These are phyloP conservation scores for Zangia roseola DNA, from an alignment of 768 basidiomycete genomes.

Conservation along the genomic window DNA sequence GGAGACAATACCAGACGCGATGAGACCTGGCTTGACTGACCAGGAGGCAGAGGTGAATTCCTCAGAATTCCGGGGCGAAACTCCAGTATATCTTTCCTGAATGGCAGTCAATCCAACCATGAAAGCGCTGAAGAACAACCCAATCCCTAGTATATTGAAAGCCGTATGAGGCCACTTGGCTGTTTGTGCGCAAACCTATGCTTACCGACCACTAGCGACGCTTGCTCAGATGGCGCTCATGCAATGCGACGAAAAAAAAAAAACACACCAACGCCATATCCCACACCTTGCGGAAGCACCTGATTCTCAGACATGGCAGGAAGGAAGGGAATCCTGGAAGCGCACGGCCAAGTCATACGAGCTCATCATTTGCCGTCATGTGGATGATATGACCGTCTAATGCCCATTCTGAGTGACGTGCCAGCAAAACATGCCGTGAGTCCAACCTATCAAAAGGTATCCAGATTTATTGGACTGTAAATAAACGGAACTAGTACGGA, in stretches of 20 bases:
- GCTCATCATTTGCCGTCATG: no score
- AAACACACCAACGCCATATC: constrained; percentile 75
- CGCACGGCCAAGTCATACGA: no score
- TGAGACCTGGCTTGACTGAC: constrained; percentile 86
- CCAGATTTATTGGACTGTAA: no score
- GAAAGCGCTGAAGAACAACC: constrained; percentile 81
- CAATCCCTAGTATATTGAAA: constrained; percentile 58
- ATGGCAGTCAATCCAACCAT: constrained; percentile 78
- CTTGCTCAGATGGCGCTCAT: background rate
- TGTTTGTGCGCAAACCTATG: background rate
- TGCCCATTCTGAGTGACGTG: no score
- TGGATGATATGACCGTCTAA: no score
- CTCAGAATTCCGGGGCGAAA: constrained; percentile 76
- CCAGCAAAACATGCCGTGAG: no score
- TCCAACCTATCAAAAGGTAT: no score
- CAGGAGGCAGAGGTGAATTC: constrained; percentile 83
- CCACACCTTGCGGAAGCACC: constrained; percentile 76
- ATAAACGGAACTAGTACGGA: no score
- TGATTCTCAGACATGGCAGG: constrained; percentile 7
- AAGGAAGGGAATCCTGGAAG: no score
- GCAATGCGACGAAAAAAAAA: background rate
- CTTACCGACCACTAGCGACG: constrained; percentile 50
- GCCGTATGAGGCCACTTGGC: background rate
- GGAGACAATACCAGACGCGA: constrained; percentile 89
- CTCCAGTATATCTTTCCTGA: constrained; percentile 81